Percentiles rank a stretch among this genome's conserved stretches.
These are phyloP conservation scores for Nemania abortiva DNA, from an alignment of 2,329 filamentous ascomycete species.

Conservation along the genomic window DNA sequence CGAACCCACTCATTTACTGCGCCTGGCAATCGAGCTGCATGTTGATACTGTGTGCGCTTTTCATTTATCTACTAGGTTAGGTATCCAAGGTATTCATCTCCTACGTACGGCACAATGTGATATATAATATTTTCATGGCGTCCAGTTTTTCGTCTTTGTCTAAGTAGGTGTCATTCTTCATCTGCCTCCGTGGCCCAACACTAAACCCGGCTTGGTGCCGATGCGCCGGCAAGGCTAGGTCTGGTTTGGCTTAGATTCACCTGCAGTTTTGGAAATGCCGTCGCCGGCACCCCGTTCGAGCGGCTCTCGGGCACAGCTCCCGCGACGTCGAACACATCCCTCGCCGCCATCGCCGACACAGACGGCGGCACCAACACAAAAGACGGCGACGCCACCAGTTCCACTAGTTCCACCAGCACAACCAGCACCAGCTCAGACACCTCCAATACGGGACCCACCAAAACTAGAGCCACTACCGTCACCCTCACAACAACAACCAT, in stretches of 20 bases:
- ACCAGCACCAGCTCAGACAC: not conserved
- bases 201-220: not conserved
- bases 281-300: constrained; percentile 38
- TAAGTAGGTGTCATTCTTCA: too few relatives aligned
- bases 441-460: not conserved
- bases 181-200: too few relatives aligned
- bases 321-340: constrained; percentile 33
- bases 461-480: not conserved
- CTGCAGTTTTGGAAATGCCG: constrained; percentile 36
- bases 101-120: too few relatives aligned
- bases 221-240: constrained; percentile 8
- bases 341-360: constrained; percentile 4
- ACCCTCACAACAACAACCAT: not conserved
- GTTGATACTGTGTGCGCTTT: not conserved
- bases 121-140: too few relatives aligned
- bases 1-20: not conserved
- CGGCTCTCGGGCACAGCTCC: constrained; percentile 39
- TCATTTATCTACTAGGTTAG: not conserved
- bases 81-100: too few relatives aligned
- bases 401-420: not conserved
- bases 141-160: too few relatives aligned
- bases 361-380: not conserved
- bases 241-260: not conserved
- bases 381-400: not conserved
- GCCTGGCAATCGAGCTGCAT: not conserved